phyloP scores from a whole-genome alignment of 331 rosid genomes.

The Pyracantha coccinea region DNA sequence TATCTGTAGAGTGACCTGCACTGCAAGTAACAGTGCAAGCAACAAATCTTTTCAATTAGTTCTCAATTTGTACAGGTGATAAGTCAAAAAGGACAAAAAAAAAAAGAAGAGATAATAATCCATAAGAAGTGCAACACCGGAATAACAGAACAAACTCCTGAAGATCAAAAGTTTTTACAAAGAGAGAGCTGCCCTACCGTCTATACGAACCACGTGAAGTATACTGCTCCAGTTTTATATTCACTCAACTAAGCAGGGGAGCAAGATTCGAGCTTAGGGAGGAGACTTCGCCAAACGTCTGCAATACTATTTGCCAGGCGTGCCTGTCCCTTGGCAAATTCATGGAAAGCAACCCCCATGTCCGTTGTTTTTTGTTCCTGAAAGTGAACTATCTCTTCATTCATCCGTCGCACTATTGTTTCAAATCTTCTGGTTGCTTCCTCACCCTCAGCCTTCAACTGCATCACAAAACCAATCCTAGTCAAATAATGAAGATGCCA shows the following conservation, averaged over 20 bases:
- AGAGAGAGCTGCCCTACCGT: conserved; percentile 26
- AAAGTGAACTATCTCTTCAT: conserved; percentile 75
- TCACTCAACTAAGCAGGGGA: conserved; percentile 31
- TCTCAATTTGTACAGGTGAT: conserved; percentile 40
- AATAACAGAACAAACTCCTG: conserved; percentile 27
- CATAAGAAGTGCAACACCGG: conserved; percentile 22
- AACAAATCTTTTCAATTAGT: conserved; percentile 11
- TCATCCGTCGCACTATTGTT: conserved; percentile 70
- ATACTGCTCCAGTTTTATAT: conserved; percentile 9
- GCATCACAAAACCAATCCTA: conserved; percentile 32
- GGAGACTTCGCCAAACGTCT: conserved; percentile 90
- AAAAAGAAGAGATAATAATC: background rate
- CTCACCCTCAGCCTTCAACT: conserved; percentile 93
- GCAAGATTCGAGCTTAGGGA: conserved; percentile 84
- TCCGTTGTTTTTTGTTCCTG: conserved; percentile 89
- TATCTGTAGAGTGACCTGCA: background rate
- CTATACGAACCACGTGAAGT: conserved; percentile 11
- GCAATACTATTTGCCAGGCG: conserved; percentile 77
- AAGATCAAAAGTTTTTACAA: conserved; percentile 17
- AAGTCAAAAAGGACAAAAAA: background rate
- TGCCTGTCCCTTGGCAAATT: conserved; percentile 93
- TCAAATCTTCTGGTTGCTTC: conserved; percentile 80
- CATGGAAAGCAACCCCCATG: conserved; percentile 91
- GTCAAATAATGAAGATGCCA: conserved; percentile 1
- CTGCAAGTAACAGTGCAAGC: background rate